Percentiles rank a stretch among this genome's conserved stretches.
Conservation (phyloP, 2,329 filamentous ascomycete species). For the Cladosporium sp. region DNA sequence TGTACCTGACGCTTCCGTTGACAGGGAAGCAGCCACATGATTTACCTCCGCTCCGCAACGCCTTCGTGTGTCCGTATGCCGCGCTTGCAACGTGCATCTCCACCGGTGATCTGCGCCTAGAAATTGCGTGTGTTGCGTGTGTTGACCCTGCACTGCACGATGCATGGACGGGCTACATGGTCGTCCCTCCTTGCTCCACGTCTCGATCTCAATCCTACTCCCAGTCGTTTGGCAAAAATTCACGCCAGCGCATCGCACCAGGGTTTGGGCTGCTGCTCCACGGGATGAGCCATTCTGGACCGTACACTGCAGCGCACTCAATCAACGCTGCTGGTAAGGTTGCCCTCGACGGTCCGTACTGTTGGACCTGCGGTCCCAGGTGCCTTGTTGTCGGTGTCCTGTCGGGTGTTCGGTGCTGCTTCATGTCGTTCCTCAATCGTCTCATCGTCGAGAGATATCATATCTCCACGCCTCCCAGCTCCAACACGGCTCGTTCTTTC, state of each 20-base stretch:
- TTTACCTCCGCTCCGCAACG: constrained; percentile 22
- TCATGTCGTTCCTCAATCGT: constrained; percentile 27
- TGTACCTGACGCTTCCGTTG: constrained; percentile 25
- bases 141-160: constrained; percentile 35
- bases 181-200: constrained; percentile 29
- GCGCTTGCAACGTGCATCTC: constrained; percentile 27
- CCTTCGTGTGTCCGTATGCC: constrained; percentile 20
- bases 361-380: constrained; percentile 26
- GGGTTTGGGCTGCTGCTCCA: constrained; percentile 42
- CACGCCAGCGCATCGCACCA: constrained; percentile 85
- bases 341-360: constrained; percentile 27
- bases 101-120: constrained; percentile 37
- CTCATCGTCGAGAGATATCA: constrained; percentile 21
- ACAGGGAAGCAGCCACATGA: constrained; percentile 18
- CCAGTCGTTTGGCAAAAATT: constrained; percentile 74
- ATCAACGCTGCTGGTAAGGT: constrained; percentile 18
- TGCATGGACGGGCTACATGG: constrained; percentile 22
- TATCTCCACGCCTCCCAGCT: constrained; percentile 22
- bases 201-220: constrained; percentile 34
- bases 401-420: constrained; percentile 31
- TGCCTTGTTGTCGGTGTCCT: constrained; percentile 33
- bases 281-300: constrained; percentile 32
- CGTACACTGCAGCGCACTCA: constrained; percentile 22
- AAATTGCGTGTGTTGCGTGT: constrained; percentile 26
- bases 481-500: constrained; percentile 19